These are phyloP conservation scores for Metschnikowia noctiluminum DNA, from an alignment of 805 yeast genomes.

Conservation along the genomic window DNA sequence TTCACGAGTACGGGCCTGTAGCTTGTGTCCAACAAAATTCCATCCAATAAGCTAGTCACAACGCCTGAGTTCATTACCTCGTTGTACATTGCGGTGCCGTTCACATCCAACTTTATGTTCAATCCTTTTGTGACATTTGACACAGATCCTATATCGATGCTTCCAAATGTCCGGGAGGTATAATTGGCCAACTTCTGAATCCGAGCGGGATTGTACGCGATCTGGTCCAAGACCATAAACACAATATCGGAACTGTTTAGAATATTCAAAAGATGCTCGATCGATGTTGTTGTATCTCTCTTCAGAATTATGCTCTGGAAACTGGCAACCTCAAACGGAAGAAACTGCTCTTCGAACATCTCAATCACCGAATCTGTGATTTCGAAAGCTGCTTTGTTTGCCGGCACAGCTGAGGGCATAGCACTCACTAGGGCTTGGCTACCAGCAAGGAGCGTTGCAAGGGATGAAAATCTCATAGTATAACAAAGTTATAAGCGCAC, in stretches of 20 bases:
- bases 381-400: constrained; percentile 13
- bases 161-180: constrained; percentile 24
- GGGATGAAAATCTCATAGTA: constrained; percentile 14
- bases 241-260: constrained; percentile 34
- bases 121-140: constrained; percentile 7
- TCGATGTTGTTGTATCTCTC: constrained; percentile 23
- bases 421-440: constrained; percentile 17
- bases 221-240: constrained; percentile 33
- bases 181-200: constrained; percentile 29
- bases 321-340: constrained; percentile 13
- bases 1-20: constrained; percentile 33
- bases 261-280: constrained; percentile 22
- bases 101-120: constrained; percentile 17
- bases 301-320: constrained; percentile 9
- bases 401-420: constrained; percentile 21
- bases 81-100: constrained; percentile 20
- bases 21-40: constrained; percentile 32
- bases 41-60: constrained; percentile 32
- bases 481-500: background rate
- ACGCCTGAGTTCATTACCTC: constrained; percentile 35
- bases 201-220: constrained; percentile 29
- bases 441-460: constrained; percentile 10
- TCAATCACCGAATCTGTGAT: constrained; percentile 5
- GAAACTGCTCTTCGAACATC: constrained; percentile 6
- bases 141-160: constrained; percentile 11